phyloP scores from a whole-genome alignment of 73 alveolate genomes.

The Paramecium pentaurelia region DNA sequence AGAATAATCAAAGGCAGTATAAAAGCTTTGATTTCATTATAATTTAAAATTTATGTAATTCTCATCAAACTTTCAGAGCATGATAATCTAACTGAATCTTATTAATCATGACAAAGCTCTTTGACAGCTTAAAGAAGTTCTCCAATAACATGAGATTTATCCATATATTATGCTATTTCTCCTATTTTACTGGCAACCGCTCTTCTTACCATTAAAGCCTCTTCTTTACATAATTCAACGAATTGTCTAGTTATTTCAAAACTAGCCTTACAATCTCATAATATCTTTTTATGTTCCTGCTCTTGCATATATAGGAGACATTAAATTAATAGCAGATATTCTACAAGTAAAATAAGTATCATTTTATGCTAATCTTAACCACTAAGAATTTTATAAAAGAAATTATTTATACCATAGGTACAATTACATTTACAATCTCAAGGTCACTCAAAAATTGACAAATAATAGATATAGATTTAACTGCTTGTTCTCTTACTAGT shows the following conservation, averaged over 20 bases:
- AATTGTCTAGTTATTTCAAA: constrained; percentile 65
- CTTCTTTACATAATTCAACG: constrained; percentile 95
- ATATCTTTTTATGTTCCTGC: constrained; percentile 91
- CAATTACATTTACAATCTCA: constrained; percentile 72
- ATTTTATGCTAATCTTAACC: constrained; percentile 81
- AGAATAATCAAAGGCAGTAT: constrained; percentile 87
- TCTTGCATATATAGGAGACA: constrained; percentile 86
- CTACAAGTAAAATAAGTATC: constrained; percentile 92
- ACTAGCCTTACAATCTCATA: constrained; percentile 71
- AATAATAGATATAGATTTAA: constrained; percentile 69
- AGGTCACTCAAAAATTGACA: constrained; percentile 69
- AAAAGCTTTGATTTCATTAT: constrained; percentile 85
- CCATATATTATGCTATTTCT: constrained; percentile 85
- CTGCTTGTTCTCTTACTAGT: constrained; percentile 84
- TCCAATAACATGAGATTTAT: constrained; percentile 80
- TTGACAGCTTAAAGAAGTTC: constrained; percentile 88
- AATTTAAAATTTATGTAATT: constrained; percentile 83
- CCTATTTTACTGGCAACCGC: constrained; percentile 96
- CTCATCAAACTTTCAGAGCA: constrained; percentile 86
- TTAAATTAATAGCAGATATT: constrained; percentile 92
- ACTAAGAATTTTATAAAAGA: neutral
- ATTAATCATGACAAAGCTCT: constrained; percentile 86
- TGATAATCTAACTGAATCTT: constrained; percentile 92
- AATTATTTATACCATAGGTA: constrained; percentile 68
- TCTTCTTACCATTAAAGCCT: constrained; percentile 96